Evolutionary conservation across 2,329 filamentous ascomycete species (phyloP).

Genomic region (Botrytis paeoniae): DNA sequence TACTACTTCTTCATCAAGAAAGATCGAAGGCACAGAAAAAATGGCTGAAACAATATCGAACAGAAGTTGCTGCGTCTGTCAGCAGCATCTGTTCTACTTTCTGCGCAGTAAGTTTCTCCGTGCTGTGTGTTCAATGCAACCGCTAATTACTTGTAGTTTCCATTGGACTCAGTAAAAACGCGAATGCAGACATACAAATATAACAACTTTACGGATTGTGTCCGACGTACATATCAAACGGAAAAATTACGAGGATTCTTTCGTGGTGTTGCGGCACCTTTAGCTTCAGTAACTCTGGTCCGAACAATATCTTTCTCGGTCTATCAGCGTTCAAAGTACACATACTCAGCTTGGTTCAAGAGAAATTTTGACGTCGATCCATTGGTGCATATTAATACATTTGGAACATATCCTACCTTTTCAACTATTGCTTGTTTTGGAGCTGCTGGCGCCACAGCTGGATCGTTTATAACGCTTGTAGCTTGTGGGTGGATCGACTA

Average conservation of each 20-base stretch:
- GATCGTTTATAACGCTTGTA: slow-evolving; percentile 74
- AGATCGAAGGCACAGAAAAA: slow-evolving; percentile 39
- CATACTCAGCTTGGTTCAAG: slow-evolving; percentile 68
- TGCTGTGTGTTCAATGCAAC: neutral
- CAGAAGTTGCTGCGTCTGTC: slow-evolving; percentile 73
- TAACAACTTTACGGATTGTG: slow-evolving; percentile 69
- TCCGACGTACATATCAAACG: slow-evolving; percentile 69
- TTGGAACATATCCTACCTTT: slow-evolving; percentile 67
- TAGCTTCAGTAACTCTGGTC: slow-evolving; percentile 74
- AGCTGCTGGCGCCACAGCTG: slow-evolving; percentile 73
- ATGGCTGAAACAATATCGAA: slow-evolving; percentile 74
- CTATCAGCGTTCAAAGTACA: slow-evolving; percentile 74
- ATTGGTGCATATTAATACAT: slow-evolving; percentile 67
- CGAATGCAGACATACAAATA: slow-evolving; percentile 87
- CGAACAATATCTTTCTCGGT: slow-evolving; percentile 77
- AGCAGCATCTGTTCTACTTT: slow-evolving; percentile 77
- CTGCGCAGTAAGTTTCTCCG: slow-evolving; percentile 51
- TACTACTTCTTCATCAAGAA: slow-evolving; percentile 20
- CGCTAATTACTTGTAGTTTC: slow-evolving; percentile 50
- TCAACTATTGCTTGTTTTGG: slow-evolving; percentile 75
- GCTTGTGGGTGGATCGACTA: slow-evolving; percentile 60
- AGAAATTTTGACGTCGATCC: slow-evolving; percentile 66
- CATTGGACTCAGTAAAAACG: slow-evolving; percentile 84
- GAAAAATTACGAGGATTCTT: slow-evolving; percentile 78
- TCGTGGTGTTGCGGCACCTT: slow-evolving; percentile 75